A percentile compares a stretch with the other conserved stretches of the same genome.
Conservation (phyloP, 129 eudicot genomes). For the Saposhnikovia divaricata region DNA sequence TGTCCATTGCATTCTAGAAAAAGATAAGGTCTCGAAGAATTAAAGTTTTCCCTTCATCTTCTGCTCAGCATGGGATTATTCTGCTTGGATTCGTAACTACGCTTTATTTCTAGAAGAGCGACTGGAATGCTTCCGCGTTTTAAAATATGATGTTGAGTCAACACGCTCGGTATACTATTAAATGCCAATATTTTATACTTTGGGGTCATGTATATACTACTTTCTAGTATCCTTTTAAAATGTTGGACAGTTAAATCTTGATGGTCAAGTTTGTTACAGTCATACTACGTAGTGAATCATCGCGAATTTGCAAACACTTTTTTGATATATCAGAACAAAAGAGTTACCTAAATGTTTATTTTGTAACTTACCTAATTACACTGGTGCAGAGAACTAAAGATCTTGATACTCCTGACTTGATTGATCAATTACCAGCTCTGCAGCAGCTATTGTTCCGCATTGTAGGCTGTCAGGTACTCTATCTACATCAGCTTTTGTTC, state of each 20-base stretch:
- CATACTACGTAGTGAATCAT: neutral
- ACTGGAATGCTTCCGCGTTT: conserved; percentile 65
- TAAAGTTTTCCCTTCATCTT: neutral
- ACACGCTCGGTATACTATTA: conserved; percentile 43
- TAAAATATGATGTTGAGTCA: conserved; percentile 72
- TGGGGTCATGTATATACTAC: neutral
- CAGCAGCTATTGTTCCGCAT: conserved; percentile 66
- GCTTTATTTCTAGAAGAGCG: conserved; percentile 80
- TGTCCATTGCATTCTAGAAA: neutral
- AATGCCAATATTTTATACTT: neutral
- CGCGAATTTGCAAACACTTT: neutral
- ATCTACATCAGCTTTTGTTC: conserved; percentile 4
- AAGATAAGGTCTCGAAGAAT: neutral
- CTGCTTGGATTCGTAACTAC: conserved; percentile 79
- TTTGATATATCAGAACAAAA: neutral
- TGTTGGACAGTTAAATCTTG: neutral
- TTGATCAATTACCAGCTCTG: conserved; percentile 70
- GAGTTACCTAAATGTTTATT: neutral
- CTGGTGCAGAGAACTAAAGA: conserved; percentile 75
- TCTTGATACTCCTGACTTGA: conserved; percentile 68
- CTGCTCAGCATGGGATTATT: conserved; percentile 84
- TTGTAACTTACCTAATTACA: neutral
- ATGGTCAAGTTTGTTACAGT: neutral
- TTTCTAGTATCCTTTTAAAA: neutral
- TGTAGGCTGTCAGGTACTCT: conserved; percentile 69